phyloP scores from a whole-genome alignment of 2,329 filamentous ascomycete genomes.

The Akanthomyces muscarius region DNA sequence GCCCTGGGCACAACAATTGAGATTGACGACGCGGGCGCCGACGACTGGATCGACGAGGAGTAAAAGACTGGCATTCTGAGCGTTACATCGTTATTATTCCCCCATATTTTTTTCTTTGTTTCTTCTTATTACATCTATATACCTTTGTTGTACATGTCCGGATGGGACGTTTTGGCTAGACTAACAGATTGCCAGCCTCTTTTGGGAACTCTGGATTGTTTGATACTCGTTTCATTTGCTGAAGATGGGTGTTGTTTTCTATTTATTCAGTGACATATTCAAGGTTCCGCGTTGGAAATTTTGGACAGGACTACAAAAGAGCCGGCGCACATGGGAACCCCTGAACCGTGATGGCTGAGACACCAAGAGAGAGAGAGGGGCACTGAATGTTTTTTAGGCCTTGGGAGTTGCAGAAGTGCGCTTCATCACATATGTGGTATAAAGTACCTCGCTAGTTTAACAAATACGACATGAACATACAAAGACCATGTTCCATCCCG shows the following conservation, averaged over 20 bases:
- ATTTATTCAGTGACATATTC: neutral
- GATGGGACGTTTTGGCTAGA: neutral
- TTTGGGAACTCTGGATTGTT: neutral
- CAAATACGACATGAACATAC: constrained; percentile 2
- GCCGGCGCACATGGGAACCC: neutral
- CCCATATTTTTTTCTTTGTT: neutral
- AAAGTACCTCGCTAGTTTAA: constrained; percentile 3
- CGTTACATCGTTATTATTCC: neutral
- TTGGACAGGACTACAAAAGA: neutral
- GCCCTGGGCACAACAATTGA: constrained; percentile 74
- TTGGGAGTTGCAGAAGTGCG: neutral
- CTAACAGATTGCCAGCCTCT: neutral
- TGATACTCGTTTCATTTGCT: neutral
- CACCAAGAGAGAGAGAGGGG: neutral
- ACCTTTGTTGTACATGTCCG: neutral
- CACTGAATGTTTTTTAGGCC: neutral
- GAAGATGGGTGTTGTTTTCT: neutral
- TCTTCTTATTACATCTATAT: constrained; percentile 1
- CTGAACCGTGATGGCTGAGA: neutral
- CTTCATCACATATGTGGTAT: neutral
- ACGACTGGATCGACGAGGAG: constrained; percentile 40
- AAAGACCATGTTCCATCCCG: neutral
- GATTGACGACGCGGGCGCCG: constrained; percentile 46
- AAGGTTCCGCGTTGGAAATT: neutral
- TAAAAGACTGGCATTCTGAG: neutral